Evolutionary conservation across 371 early-diverging fungal genomes (phyloP).

Genomic region (Nematocida major): DNA sequence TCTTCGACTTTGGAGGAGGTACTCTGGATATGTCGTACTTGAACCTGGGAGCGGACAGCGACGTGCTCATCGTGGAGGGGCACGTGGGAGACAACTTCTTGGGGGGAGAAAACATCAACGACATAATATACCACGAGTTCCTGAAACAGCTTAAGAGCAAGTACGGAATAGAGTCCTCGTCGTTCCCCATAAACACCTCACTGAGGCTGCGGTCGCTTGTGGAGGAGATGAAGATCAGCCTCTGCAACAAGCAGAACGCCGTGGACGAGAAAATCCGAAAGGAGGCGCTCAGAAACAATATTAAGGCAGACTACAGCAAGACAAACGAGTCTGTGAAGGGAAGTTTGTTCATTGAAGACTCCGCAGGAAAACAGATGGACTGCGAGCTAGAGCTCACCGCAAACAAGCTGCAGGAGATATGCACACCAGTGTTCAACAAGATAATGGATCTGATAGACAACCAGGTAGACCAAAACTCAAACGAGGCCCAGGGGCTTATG

Average conservation of each 20-base stretch:
- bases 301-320: background rate
- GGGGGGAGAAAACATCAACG: slow-evolving; percentile 95
- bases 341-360: slow-evolving; percentile 68
- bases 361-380: slow-evolving; percentile 80
- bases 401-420: slow-evolving; percentile 48
- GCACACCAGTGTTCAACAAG: slow-evolving; percentile 49
- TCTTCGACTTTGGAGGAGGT: slow-evolving; percentile 92
- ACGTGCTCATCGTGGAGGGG: slow-evolving; percentile 83
- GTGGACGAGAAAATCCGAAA: slow-evolving; percentile 11
- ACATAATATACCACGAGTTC: slow-evolving; percentile 80
- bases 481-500: slow-evolving; percentile 47
- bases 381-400: slow-evolving; percentile 71
- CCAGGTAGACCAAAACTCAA: slow-evolving; percentile 14
- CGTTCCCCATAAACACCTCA: slow-evolving; percentile 46
- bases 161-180: background rate
- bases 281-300: background rate
- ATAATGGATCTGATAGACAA: slow-evolving; percentile 42
- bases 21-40: slow-evolving; percentile 90
- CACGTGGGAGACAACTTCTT: slow-evolving; percentile 91
- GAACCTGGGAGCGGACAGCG: slow-evolving; percentile 73
- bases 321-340: slow-evolving; percentile 69
- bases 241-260: slow-evolving; percentile 67
- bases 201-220: slow-evolving; percentile 51
- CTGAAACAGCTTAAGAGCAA: slow-evolving; percentile 74
- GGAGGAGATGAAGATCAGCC: slow-evolving; percentile 59